Evolutionary conservation across 192 early-diverging fungal species (phyloP).

Genomic region (Cetraspora pellucida): DNA sequence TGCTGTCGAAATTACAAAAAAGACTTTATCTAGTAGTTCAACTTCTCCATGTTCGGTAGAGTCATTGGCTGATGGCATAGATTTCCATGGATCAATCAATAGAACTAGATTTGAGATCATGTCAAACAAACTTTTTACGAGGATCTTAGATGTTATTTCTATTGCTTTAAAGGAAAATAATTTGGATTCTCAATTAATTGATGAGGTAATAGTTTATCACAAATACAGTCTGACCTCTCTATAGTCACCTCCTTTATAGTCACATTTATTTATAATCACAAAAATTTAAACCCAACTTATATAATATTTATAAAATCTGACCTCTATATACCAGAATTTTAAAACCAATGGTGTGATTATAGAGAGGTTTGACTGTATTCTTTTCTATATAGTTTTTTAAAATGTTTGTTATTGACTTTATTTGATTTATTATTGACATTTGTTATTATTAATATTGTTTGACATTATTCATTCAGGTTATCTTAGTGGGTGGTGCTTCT

Average conservation of each 20-base stretch:
- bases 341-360: no score
- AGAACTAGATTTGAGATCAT: constrained; percentile 91
- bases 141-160: constrained; percentile 67
- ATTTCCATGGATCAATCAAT: constrained; percentile 82
- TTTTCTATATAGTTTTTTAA: no score
- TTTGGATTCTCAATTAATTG: constrained; percentile 72
- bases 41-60: constrained; percentile 92
- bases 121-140: constrained; percentile 72
- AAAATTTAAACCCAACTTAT: no score
- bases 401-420: no score
- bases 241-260: no score
- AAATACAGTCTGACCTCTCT: no score
- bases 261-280: no score
- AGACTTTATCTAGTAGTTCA: constrained; percentile 76
- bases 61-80: constrained; percentile 87
- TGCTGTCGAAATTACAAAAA: constrained; percentile 92
- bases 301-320: no score
- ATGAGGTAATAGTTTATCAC: constrained; percentile 59
- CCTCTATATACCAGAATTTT: no score
- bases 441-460: not conserved
- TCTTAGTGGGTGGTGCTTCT: constrained; percentile 86
- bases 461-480: constrained; percentile 54
- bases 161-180: constrained; percentile 68
- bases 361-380: no score
- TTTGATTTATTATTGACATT: no score